Evolutionary conservation across 2,329 filamentous ascomycete genomes (phyloP), one percentile per base, ranked within the genome.

Genomic region (Epichloe gansuensis): DNA sequence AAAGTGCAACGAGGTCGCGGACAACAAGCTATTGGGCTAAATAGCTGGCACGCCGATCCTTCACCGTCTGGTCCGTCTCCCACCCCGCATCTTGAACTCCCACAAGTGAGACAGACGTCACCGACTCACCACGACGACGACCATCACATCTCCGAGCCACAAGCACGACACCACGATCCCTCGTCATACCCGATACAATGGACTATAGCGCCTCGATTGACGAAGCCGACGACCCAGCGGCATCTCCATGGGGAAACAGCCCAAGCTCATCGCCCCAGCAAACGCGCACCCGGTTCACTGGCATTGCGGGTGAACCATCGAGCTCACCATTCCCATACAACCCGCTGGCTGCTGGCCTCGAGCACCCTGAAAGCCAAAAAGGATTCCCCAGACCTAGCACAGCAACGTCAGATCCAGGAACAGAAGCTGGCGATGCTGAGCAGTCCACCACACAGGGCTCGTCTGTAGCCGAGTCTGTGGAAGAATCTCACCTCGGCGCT

Each of bases 131-230:
- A 35, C 27, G 25, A 36, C 47, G 8, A 43, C 39, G 17, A 36
- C 17, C 40, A 15, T 13, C 27, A 21, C 7, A 4, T 5, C 11
- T 8, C 35, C 15, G 21, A 17, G 25, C 42, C 42, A 23, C 46
- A 15, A 40, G 25, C 47, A 34, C 40, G 41, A 45, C 34, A 6
- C 34, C 41, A 17, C 23, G 34, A 17, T 6, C 21, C 31, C 2
- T 6, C 11, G 21, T 13, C 21, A 3, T 4, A 3, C 35, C 35
- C 34, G 49, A n/a, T 21, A 61, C 62, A 57, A 81, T 81, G 78
- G 78, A 81, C 66, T 81, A 81, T 65, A 75, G 73, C 64, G 65
- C 76, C 56, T 73, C 76, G 13, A 76, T 80, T 59, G 61, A 73
- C 61, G 77, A 81, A 58, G 67, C 69, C 49, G 78, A 81, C 45